Conservation (phyloP, 192 early-diverging fungal genomes). For the Coemansia sp. region DNA sequence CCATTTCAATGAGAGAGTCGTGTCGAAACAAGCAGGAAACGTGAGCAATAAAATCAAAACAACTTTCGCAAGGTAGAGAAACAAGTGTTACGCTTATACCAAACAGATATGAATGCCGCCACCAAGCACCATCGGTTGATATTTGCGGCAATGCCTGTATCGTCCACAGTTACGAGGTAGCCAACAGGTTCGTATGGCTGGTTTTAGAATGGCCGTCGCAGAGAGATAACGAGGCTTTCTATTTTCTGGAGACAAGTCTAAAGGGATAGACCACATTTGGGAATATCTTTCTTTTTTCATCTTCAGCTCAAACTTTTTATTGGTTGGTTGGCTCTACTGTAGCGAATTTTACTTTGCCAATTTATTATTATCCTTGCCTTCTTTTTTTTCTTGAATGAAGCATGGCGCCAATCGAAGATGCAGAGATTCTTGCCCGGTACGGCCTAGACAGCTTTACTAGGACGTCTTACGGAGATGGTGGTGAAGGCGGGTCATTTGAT, state of each 20-base stretch:
- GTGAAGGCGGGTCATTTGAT: constrained; percentile 2
- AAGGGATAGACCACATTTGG: background rate
- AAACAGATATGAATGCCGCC: background rate
- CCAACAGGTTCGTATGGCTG: background rate
- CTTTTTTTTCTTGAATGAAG: background rate
- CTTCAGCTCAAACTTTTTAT: background rate
- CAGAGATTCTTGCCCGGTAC: constrained; percentile 50
- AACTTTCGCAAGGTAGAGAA: background rate
- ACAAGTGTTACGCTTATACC: too few species aligned
- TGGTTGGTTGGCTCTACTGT: too few species aligned
- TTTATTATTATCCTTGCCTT: background rate
- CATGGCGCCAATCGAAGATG: constrained; percentile 49
- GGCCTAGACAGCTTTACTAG: constrained; percentile 47
- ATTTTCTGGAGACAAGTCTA: background rate
- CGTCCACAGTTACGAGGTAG: too few species aligned
- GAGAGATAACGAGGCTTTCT: background rate
- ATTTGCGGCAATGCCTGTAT: background rate
- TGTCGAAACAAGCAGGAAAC: background rate
- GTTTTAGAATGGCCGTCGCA: background rate
- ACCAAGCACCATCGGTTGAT: background rate
- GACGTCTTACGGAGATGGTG: constrained; percentile 2
- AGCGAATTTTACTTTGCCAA: too few species aligned
- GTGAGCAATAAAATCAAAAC: background rate
- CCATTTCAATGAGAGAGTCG: background rate
- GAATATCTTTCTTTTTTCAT: too few species aligned